Evolutionary conservation across 208 protist species (phyloP).

Genomic region (Kentomonas sorsogonicus): DNA sequence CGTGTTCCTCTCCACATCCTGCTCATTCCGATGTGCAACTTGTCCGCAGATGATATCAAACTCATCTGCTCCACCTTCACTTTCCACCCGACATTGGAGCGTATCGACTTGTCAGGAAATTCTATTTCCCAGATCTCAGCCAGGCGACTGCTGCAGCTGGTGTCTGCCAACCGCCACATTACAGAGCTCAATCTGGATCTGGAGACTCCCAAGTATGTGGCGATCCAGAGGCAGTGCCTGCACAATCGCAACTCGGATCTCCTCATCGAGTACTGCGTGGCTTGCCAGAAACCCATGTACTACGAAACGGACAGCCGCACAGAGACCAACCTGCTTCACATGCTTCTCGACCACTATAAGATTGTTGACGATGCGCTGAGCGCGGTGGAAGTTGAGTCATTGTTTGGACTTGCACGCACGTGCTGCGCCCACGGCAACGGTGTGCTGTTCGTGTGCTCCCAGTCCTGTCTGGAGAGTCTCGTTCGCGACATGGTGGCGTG

Average conservation of each 20-base stretch:
- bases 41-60: constrained; percentile 45
- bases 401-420: constrained; percentile 45
- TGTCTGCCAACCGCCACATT: constrained; percentile 44
- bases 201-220: constrained; percentile 51
- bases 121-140: constrained; percentile 33
- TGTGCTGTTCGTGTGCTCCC: constrained; percentile 58
- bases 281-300: too few species aligned
- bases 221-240: constrained; percentile 63
- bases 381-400: constrained; percentile 29
- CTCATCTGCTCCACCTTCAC: constrained; percentile 42
- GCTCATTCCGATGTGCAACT: constrained; percentile 36
- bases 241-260: too few species aligned
- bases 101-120: constrained; percentile 73
- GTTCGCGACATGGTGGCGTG: too few species aligned
- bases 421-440: constrained; percentile 49
- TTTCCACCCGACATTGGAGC: constrained; percentile 51
- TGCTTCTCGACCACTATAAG: constrained; percentile 21
- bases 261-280: too few species aligned
- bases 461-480: constrained; percentile 37
- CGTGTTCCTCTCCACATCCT: constrained; percentile 43
- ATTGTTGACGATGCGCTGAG: constrained; percentile 15
- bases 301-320: constrained; percentile 2
- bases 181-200: constrained; percentile 57
- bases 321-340: constrained; percentile 17
- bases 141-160: constrained; percentile 53